Conservation (phyloP, 495 filamentous ascomycete genomes). For the Hypoxylon intermedium region DNA sequence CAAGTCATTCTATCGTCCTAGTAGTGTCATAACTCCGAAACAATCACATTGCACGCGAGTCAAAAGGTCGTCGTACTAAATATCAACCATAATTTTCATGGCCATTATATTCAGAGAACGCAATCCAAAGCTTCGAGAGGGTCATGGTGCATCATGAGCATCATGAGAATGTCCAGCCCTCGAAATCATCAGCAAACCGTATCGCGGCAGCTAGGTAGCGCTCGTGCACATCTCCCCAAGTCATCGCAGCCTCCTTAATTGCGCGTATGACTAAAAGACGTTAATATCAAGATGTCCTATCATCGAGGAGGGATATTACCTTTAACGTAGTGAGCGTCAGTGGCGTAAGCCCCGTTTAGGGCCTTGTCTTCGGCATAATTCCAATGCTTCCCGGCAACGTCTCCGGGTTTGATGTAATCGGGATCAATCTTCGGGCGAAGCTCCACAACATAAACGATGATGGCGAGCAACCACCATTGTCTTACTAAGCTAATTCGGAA, state of each 20-base stretch:
- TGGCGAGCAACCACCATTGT: slow-evolving; percentile 87
- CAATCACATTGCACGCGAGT: too few relatives aligned
- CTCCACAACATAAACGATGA: slow-evolving; percentile 78
- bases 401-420: slow-evolving; percentile 65
- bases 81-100: too few relatives aligned
- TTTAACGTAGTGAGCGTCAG: slow-evolving; percentile 85
- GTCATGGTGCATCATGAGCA: not conserved
- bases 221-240: slow-evolving; percentile 83
- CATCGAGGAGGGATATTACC: slow-evolving; percentile 50
- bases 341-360: slow-evolving; percentile 66
- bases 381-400: slow-evolving; percentile 74
- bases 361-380: slow-evolving; percentile 73
- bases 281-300: too few relatives aligned
- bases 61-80: too few relatives aligned
- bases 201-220: slow-evolving; percentile 82
- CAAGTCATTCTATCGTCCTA: too few relatives aligned
- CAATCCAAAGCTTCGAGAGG: too few relatives aligned
- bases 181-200: slow-evolving; percentile 78
- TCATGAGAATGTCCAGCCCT: slow-evolving; percentile 65
- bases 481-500: slow-evolving; percentile 75
- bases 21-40: too few relatives aligned
- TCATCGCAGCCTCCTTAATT: slow-evolving; percentile 73
- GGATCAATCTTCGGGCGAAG: slow-evolving; percentile 73
- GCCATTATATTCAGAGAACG: too few relatives aligned
- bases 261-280: slow-evolving; percentile 64